Evolutionary conservation across 352 stramenopile species (phyloP).

Genomic region (Phytophthora quininea): DNA sequence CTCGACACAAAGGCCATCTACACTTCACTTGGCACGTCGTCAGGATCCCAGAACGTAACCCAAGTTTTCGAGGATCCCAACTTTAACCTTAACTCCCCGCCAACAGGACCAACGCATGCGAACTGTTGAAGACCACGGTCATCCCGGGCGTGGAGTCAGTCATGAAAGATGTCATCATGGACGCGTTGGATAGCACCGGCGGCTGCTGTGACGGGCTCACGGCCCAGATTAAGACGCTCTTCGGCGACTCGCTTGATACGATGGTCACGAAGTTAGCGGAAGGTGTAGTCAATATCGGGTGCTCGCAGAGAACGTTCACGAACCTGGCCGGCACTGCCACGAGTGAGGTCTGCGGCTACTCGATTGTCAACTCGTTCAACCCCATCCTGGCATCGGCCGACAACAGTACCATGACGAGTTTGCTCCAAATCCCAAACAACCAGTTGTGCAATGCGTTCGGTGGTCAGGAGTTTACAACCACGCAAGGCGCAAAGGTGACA

Average conservation of each 20-base stretch:
- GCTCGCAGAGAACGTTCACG: too few species aligned
- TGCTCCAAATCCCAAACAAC: constrained; percentile 52
- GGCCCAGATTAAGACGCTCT: constrained; percentile 36
- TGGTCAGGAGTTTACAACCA: constrained; percentile 47
- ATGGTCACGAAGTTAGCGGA: constrained; percentile 37
- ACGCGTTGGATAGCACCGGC: constrained; percentile 20
- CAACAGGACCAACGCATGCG: constrained; percentile 26
- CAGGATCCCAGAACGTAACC: constrained; percentile 5
- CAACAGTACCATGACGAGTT: not conserved
- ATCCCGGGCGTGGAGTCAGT: constrained; percentile 37
- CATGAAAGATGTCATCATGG: constrained; percentile 37
- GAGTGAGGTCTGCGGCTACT: constrained; percentile 46
- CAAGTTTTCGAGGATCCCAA: constrained; percentile 14
- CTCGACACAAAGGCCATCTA: constrained; percentile 38
- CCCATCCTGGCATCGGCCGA: constrained; percentile 4
- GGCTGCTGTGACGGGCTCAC: constrained; percentile 55
- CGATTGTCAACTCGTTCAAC: constrained; percentile 34
- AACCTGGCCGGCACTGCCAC: constrained; percentile 8
- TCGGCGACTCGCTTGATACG: constrained; percentile 39
- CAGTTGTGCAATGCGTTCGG: constrained; percentile 53
- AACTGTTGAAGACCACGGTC: constrained; percentile 35
- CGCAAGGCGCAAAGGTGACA: constrained; percentile 19
- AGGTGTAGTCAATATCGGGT: not conserved
- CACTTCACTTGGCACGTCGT: constrained; percentile 1
- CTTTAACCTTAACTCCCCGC: constrained; percentile 6